These are phyloP conservation scores for Zea mays DNA, from an alignment of 176 grass and related monocot genomes.

Conservation along the genomic window Zm-B73-REFERENCE-NAM-5.0 NC_050102.1:144993001-144993500, in stretches of 20 bases:
- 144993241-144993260: not conserved
- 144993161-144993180: not conserved
- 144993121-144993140: not conserved
- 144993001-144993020: conserved; percentile 68
- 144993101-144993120: not conserved
- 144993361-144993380: conserved; percentile 80
- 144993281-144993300: not conserved
- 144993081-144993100: not conserved
- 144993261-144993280: not conserved
- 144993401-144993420: conserved; percentile 22
- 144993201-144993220: not conserved
- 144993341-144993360: conserved; percentile 91
- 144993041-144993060: not conserved
- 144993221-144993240: not conserved
- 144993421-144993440: not conserved
- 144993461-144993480: conserved; percentile 16
- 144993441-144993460: not conserved
- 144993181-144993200: not conserved
- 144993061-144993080: not conserved
- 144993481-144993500: not conserved
- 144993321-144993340: conserved; percentile 80
- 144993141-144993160: not conserved
- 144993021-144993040: not conserved
- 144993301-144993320: not conserved
- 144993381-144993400: conserved; percentile 83